Conservation (phyloP, 2,329 filamentous ascomycete species). For the Aureobasidium leucospermi region DNA sequence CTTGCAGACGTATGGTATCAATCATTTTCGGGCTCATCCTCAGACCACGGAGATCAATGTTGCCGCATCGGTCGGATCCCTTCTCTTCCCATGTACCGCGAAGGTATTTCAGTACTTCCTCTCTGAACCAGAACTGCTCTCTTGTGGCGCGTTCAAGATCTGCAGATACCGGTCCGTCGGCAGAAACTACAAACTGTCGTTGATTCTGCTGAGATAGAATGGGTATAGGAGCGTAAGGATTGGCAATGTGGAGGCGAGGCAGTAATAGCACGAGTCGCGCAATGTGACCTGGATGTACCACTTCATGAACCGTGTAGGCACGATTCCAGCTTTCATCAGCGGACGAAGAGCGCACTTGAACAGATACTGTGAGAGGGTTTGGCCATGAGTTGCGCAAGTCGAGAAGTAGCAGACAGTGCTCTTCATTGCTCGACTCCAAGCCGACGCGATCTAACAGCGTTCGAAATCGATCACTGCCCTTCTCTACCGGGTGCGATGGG, state of each 20-base stretch:
- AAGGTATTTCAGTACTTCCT: conserved; percentile 66
- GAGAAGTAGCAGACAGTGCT: conserved; percentile 71
- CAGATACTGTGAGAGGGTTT: conserved; percentile 60
- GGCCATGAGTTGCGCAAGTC: conserved; percentile 91
- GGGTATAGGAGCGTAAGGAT: conserved; percentile 71
- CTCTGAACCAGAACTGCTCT: conserved; percentile 87
- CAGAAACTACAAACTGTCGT: conserved; percentile 86
- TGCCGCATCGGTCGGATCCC: conserved; percentile 53
- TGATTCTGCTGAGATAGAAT: conserved; percentile 73
- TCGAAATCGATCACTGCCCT: conserved; percentile 33
- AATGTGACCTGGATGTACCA: conserved; percentile 53
- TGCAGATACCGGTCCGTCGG: conserved; percentile 62
- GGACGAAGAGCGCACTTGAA: conserved; percentile 37
- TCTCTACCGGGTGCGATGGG: not conserved
- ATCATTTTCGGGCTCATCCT: conserved; percentile 72
- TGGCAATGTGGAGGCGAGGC: conserved; percentile 65
- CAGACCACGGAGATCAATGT: conserved; percentile 69
- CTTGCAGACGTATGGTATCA: conserved; percentile 72
- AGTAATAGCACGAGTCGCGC: conserved; percentile 70
- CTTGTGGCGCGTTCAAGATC: conserved; percentile 70
- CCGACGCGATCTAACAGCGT: conserved; percentile 38
- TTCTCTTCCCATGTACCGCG: conserved; percentile 64
- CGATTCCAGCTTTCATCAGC: conserved; percentile 19
- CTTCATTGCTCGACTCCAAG: conserved; percentile 38
- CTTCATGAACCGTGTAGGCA: conserved; percentile 33